Evolutionary conservation across 805 yeast genomes (phyloP), one percentile per base, ranked within the genome.

Genomic region (Lipomyces orientalis): DNA sequence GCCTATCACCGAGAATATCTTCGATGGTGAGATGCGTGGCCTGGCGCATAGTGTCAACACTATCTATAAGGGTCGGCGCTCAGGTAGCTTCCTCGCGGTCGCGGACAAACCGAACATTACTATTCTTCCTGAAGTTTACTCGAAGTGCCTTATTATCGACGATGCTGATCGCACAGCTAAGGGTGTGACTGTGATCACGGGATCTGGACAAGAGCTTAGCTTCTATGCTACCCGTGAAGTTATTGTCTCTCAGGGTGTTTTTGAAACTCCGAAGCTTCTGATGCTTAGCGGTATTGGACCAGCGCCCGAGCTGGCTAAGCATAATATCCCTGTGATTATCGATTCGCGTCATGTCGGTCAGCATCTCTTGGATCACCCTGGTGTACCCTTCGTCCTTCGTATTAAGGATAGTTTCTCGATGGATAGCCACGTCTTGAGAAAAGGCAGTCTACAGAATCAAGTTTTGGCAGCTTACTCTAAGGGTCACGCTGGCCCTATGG

Each of bases 221-320:
- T 72, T 65, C 67, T 73, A 71, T 54, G 76, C 79, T 31, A 68
- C 67, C 43, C 70, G 73, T 25, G 79, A 76, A 62, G 75, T 75
- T 31, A 72, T 76, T 58, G 60, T 76, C 25, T 72, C 75, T 29
- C 73, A 76, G 59, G 79, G 79, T 58, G 78, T 76, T 6, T 73
- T 76, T 61, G 79, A 77, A 52, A 73, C 76, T 62, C 79, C 79
- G 46, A 74, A 75, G 56, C 74, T 77, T 54, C 71, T 77, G 71
- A 70, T 77, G 75, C 78, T 75, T 56, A 75, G 78, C 39, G 79
- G 79, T 39, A 58, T 77, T 33, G 79, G 79, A 31, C 79, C 79
- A 19, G 70, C 64, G 65, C 64, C 69, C 63, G 76, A 77, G 67
- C 72, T 77, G 39, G 73, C 72, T 57, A 70, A 60, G 35, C 74